Percentiles rank a stretch among this genome's conserved stretches.
Evolutionary conservation across 768 basidiomycete genomes (phyloP).

Genomic region (Dentipellis sp.): DNA sequence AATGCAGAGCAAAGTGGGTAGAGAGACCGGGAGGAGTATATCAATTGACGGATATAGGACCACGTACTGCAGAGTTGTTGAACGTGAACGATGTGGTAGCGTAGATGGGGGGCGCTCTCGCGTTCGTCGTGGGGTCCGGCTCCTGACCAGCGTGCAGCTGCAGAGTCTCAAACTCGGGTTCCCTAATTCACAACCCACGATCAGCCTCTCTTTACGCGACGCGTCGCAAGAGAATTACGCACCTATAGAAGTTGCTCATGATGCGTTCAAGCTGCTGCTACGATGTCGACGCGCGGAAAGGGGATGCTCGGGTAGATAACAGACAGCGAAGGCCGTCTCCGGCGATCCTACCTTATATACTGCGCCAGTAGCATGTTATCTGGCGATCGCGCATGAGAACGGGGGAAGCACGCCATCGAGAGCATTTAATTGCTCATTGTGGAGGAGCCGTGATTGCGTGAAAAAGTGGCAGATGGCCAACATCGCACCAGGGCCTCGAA

Average conservation of each 20-base stretch:
- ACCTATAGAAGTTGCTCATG: constrained; percentile 1
- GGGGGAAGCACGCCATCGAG: neutral
- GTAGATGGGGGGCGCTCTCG: constrained; percentile 74
- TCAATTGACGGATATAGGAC: neutral
- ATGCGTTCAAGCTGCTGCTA: neutral
- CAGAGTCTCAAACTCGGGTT: constrained; percentile 70
- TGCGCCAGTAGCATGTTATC: neutral
- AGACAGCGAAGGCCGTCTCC: too few relatives aligned
- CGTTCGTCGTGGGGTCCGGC: constrained; percentile 55
- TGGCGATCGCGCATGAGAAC: neutral
- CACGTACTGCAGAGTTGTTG: constrained; percentile 53
- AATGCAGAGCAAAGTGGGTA: neutral
- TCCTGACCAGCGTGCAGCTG: constrained; percentile 72
- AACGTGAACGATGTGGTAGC: constrained; percentile 66
- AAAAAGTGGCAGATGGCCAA: too few relatives aligned
- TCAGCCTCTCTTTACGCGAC: neutral
- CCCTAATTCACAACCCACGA: constrained; percentile 15
- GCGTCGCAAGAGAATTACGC: neutral
- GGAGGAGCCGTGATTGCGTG: too few relatives aligned
- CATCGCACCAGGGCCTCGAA: too few relatives aligned
- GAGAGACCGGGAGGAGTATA: neutral
- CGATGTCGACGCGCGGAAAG: neutral
- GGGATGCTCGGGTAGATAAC: neutral
- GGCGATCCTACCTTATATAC: neutral
- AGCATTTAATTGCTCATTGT: neutral